phyloP scores from a whole-genome alignment of 1,284 basidiomycete genomes.

The Ustilago sp. region DNA sequence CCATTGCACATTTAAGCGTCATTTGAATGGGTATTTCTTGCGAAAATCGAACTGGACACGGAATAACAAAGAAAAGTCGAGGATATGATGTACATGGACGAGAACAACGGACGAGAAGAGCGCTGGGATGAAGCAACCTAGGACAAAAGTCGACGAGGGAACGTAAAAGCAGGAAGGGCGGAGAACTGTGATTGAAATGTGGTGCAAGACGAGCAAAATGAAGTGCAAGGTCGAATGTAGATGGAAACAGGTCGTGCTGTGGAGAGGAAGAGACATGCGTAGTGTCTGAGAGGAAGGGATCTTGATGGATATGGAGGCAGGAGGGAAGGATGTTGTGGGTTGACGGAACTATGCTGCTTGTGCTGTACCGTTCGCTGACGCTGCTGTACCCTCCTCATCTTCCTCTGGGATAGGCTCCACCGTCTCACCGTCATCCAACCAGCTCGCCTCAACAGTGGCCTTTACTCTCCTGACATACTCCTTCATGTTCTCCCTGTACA shows the following conservation, averaged over 20 bases:
- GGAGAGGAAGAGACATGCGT: background rate
- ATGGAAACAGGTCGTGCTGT: background rate
- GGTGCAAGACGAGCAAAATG: background rate
- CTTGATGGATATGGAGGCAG: background rate
- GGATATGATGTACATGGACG: conserved; percentile 2
- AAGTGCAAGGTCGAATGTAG: background rate
- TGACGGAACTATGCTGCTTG: background rate
- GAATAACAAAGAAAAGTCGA: background rate
- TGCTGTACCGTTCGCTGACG: conserved; percentile 8
- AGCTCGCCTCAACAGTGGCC: conserved; percentile 72
- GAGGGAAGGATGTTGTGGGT: background rate
- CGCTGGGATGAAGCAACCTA: background rate
- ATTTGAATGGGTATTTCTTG: background rate
- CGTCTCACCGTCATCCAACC: conserved; percentile 67
- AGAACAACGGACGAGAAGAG: conserved; percentile 1
- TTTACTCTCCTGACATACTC: conserved; percentile 93
- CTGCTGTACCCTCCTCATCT: conserved; percentile 24
- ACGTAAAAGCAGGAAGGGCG: background rate
- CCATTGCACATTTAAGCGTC: background rate
- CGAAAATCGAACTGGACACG: background rate
- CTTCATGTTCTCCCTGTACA: conserved; percentile 98
- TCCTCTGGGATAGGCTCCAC: conserved; percentile 36
- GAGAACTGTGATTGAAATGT: background rate
- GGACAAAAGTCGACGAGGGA: background rate
- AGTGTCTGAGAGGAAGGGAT: background rate